Percentiles rank a stretch among this genome's conserved stretches.
phyloP scores from a whole-genome alignment of 257 asterid genomes.

The Capsicum pubescens region DNA sequence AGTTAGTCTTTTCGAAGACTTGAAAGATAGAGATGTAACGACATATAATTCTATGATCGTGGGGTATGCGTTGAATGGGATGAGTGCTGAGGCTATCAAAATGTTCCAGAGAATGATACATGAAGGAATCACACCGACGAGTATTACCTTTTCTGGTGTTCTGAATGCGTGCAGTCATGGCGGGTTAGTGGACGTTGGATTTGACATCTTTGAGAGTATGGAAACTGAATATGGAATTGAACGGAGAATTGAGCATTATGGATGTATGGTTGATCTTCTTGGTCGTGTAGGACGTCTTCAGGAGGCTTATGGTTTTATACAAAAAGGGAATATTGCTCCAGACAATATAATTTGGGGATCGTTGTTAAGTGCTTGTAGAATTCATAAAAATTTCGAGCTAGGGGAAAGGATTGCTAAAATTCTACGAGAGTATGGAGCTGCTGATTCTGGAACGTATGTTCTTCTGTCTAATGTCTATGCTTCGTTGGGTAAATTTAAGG shows the following conservation, averaged over 20 bases:
- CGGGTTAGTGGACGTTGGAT: constrained; percentile 51
- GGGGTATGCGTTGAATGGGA: constrained; percentile 60
- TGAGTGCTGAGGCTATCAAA: constrained; percentile 47
- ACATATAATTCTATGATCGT: constrained; percentile 55
- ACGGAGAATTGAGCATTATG: constrained; percentile 58
- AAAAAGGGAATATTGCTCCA: constrained; percentile 40
- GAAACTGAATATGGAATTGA: constrained; percentile 36
- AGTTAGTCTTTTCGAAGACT: constrained; percentile 38
- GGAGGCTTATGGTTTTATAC: constrained; percentile 51
- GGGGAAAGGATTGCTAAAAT: constrained; percentile 48
- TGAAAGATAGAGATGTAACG: constrained; percentile 51
- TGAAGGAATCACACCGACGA: constrained; percentile 49
- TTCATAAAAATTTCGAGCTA: constrained; percentile 46
- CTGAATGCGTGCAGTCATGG: constrained; percentile 64
- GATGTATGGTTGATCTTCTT: constrained; percentile 65
- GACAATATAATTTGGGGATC: constrained; percentile 61
- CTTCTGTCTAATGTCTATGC: constrained; percentile 56
- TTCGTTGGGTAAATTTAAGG: constrained; percentile 50
- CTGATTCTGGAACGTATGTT: constrained; percentile 44
- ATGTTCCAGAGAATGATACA: constrained; percentile 47
- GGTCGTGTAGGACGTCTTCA: constrained; percentile 61
- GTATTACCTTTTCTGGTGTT: constrained; percentile 52
- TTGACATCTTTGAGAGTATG: constrained; percentile 50
- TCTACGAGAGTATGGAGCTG: constrained; percentile 34
- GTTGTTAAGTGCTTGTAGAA: constrained; percentile 54